Percentiles rank a stretch among this genome's conserved stretches.
Conservation (phyloP, 208 protist genomes). For the Phytomonas sp. region DNA sequence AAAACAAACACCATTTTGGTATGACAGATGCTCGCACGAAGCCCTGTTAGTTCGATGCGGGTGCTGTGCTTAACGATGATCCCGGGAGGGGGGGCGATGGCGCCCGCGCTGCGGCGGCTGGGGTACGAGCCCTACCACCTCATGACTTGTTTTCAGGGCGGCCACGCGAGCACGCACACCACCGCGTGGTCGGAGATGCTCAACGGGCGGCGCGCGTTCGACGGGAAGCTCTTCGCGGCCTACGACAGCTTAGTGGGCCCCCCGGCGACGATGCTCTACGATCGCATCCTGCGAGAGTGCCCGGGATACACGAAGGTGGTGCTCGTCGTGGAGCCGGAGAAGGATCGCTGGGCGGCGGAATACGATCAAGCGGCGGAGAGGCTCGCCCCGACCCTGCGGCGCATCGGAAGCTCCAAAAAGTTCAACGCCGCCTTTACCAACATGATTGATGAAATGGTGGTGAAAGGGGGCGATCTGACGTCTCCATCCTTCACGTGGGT, state of each 20-base stretch:
- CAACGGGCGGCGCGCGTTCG: constrained; percentile 15
- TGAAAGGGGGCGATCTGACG: constrained; percentile 9
- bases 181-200: constrained; percentile 41
- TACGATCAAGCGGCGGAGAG: constrained; percentile 21
- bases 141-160: constrained; percentile 32
- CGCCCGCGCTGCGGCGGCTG: constrained; percentile 33
- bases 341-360: constrained; percentile 35
- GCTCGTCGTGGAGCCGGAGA: constrained; percentile 56
- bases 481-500: neutral
- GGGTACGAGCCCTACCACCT: constrained; percentile 72
- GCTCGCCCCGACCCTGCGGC: constrained; percentile 20
- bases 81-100: constrained; percentile 48
- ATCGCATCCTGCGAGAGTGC: constrained; percentile 41
- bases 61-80: constrained; percentile 67
- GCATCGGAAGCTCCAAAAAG: constrained; percentile 17
- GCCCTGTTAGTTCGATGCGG: constrained; percentile 20
- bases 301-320: constrained; percentile 73
- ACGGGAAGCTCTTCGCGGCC: constrained; percentile 33
- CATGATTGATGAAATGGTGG: constrained; percentile 57
- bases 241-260: constrained; percentile 57
- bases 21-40: constrained; percentile 16
- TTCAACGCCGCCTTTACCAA: constrained; percentile 35
- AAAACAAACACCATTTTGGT: neutral
- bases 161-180: constrained; percentile 37
- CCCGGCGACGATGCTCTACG: constrained; percentile 25